Conservation (phyloP, 768 basidiomycete genomes). For the Mycena maculata region DNA sequence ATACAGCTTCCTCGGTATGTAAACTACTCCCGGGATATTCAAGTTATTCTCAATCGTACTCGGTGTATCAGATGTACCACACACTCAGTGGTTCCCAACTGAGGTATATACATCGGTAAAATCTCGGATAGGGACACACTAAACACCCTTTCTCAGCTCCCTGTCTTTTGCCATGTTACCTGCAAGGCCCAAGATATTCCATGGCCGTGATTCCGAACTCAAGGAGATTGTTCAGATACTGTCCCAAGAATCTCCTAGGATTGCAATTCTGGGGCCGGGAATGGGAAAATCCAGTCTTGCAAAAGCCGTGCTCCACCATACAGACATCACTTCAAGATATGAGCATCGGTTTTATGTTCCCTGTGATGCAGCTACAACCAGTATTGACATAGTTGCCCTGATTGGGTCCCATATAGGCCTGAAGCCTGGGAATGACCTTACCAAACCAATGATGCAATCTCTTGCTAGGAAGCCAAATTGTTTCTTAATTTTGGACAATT, state of each 20-base stretch:
- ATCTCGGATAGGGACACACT: neutral
- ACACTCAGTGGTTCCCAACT: neutral
- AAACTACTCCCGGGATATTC: too few species aligned
- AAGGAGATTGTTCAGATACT: neutral
- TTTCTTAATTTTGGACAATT: neutral
- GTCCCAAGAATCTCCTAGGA: neutral
- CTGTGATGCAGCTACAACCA: neutral
- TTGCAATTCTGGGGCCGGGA: neutral
- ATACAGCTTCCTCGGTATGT: too few species aligned
- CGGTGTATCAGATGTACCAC: too few species aligned
- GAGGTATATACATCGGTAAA: neutral
- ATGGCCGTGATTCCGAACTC: neutral
- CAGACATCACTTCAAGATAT: neutral
- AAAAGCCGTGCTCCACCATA: neutral
- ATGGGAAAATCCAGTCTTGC: neutral
- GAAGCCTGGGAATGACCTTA: neutral
- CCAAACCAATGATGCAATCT: neutral
- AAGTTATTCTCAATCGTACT: too few species aligned
- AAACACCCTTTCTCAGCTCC: neutral
- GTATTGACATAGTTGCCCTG: neutral
- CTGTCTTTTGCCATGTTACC: neutral
- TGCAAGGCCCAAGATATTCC: neutral
- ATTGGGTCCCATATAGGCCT: neutral
- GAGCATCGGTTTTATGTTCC: neutral
- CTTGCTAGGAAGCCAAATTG: neutral